Conservation (phyloP, 2,329 filamentous ascomycete genomes). For the Coniochaeta sp. region DNA sequence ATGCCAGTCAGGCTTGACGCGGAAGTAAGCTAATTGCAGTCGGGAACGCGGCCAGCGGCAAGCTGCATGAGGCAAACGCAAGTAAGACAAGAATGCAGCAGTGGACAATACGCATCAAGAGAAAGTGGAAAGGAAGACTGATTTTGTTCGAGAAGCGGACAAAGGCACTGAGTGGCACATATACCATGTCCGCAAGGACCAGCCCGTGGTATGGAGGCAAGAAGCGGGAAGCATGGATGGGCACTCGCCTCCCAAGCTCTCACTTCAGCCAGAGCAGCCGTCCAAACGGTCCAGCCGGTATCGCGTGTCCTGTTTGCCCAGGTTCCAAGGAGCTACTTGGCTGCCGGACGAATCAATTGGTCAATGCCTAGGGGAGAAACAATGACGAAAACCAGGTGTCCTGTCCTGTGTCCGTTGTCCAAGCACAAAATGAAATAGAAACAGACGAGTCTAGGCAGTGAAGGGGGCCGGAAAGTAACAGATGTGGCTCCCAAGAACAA, state of each 20-base stretch:
- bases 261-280: background rate
- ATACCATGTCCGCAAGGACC: background rate
- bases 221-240: background rate
- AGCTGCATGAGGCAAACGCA: background rate
- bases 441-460: background rate
- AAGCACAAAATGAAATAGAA: background rate
- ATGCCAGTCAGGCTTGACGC: background rate
- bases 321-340: background rate
- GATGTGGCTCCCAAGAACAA: slow-evolving; percentile 1
- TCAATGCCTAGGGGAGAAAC: background rate
- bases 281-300: background rate
- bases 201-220: background rate
- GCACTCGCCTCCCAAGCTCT: background rate
- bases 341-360: background rate
- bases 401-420: background rate
- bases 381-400: background rate
- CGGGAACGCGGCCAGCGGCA: background rate
- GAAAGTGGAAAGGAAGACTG: background rate
- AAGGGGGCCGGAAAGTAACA: background rate
- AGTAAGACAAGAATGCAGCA: background rate
- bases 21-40: background rate
- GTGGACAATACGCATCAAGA: background rate
- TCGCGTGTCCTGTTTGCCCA: background rate
- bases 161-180: background rate
- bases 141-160: background rate